These are phyloP conservation scores for Phytophthora colocasiae DNA, from an alignment of 352 stramenopile species.

Conservation along the genomic window DNA sequence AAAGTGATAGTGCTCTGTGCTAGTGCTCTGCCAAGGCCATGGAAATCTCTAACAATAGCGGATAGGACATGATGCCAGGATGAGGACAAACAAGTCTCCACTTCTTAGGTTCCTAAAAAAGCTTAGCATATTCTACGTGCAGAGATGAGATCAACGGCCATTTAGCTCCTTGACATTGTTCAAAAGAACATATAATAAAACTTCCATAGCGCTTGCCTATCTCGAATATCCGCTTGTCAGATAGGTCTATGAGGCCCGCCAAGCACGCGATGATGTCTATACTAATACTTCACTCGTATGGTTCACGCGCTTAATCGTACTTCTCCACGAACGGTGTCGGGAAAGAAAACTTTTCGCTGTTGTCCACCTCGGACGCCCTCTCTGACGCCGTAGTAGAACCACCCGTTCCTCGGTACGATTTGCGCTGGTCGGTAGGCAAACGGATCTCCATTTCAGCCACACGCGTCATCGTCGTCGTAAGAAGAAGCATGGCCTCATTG, in stretches of 20 bases:
- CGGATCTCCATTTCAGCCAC: slow-evolving; percentile 86
- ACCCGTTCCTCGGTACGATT: slow-evolving; percentile 53
- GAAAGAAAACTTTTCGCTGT: slow-evolving; percentile 57
- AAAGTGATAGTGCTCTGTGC: slow-evolving; percentile 16
- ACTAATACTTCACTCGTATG: slow-evolving; percentile 44
- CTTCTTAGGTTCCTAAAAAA: slow-evolving; percentile 17
- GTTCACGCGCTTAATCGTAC: slow-evolving; percentile 50
- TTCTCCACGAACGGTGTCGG: slow-evolving; percentile 69
- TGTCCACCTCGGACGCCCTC: slow-evolving; percentile 51
- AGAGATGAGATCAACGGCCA: slow-evolving; percentile 1
- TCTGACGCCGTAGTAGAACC: slow-evolving; percentile 60
- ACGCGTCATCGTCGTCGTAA: slow-evolving; percentile 87
- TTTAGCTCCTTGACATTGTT: slow-evolving; percentile 6
- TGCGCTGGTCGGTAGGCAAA: slow-evolving; percentile 53
- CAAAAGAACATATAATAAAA: slow-evolving; percentile 37
- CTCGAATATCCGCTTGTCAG: slow-evolving; percentile 5
- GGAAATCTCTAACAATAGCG: slow-evolving; percentile 17
- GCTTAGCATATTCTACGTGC: background rate
- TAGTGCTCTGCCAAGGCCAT: too few species aligned
- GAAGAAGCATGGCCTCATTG: slow-evolving; percentile 85
- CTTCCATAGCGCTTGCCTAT: slow-evolving; percentile 18
- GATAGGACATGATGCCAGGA: slow-evolving; percentile 9
- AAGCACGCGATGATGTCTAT: slow-evolving; percentile 34
- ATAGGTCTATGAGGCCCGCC: slow-evolving; percentile 3
- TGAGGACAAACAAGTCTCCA: slow-evolving; percentile 7